Percentiles rank a stretch among this genome's conserved stretches.
Conservation (phyloP, 2,329 filamentous ascomycete species). For the Arthrobotrys musiformis region DNA sequence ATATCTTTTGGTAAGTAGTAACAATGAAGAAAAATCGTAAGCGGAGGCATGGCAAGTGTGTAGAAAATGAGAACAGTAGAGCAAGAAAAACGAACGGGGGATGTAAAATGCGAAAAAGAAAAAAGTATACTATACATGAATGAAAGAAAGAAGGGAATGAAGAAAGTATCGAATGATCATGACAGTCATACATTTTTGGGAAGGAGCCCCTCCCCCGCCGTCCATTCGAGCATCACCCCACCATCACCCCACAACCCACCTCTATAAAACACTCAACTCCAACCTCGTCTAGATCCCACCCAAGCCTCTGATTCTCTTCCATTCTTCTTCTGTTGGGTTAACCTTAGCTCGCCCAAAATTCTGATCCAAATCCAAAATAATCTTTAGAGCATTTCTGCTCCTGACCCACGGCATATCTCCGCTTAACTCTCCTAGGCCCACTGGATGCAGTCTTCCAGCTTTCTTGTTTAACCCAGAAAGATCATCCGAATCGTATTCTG, state of each 20-base stretch:
- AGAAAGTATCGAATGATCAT: constrained; percentile 6
- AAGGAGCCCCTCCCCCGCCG: constrained; percentile 5
- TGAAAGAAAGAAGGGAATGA: constrained; percentile 4
- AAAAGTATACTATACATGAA: constrained; percentile 45
- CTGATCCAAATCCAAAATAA: constrained; percentile 92
- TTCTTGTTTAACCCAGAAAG: constrained; percentile 33
- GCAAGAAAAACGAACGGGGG: neutral
- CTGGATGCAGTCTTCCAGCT: constrained; percentile 67
- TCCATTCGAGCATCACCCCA: constrained; percentile 31
- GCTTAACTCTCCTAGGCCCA: constrained; percentile 61
- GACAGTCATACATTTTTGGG: constrained; percentile 5
- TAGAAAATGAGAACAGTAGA: neutral
- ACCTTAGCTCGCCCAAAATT: constrained; percentile 83
- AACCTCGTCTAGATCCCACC: constrained; percentile 1
- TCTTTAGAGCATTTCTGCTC: constrained; percentile 91
- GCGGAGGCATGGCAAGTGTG: constrained; percentile 11
- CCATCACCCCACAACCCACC: constrained; percentile 29
- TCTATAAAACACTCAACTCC: constrained; percentile 5
- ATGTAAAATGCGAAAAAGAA: neutral
- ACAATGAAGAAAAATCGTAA: constrained; percentile 5
- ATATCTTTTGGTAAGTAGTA: neutral
- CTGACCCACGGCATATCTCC: constrained; percentile 70
- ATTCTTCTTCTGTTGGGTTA: constrained; percentile 61
- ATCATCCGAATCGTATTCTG: constrained; percentile 66
- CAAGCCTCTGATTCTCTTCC: constrained; percentile 59